These are phyloP conservation scores for Tolypocladium nubicola DNA, from an alignment of 2,329 filamentous ascomycete species.

Conservation along the genomic window DNA sequence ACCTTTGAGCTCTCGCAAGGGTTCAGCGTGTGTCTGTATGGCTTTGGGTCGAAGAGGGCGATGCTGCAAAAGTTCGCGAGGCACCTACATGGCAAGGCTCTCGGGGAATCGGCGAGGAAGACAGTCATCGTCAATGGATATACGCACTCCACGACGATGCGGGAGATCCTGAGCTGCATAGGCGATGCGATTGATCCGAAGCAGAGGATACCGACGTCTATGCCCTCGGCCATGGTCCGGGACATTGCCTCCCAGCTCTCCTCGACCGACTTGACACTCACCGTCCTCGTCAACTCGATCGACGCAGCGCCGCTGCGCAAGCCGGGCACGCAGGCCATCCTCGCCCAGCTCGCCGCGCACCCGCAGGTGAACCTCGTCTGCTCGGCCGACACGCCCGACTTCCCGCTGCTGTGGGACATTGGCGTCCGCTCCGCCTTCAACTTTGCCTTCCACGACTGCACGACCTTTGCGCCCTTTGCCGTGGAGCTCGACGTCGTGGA, in stretches of 20 bases:
- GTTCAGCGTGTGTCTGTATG: slow-evolving; percentile 86
- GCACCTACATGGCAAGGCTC: slow-evolving; percentile 39
- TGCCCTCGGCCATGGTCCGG: slow-evolving; percentile 59
- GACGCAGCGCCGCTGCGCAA: slow-evolving; percentile 71
- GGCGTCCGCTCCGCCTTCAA: slow-evolving; percentile 72
- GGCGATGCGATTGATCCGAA: slow-evolving; percentile 48
- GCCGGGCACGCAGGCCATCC: slow-evolving; percentile 54
- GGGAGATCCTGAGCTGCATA: slow-evolving; percentile 61
- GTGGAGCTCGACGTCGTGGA: slow-evolving; percentile 77
- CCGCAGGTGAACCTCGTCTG: slow-evolving; percentile 62
- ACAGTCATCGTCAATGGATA: slow-evolving; percentile 89
- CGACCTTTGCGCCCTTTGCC: slow-evolving; percentile 69
- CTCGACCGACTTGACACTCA: slow-evolving; percentile 35
- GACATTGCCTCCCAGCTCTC: slow-evolving; percentile 52
- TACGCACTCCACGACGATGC: slow-evolving; percentile 50
- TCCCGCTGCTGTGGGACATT: slow-evolving; percentile 82
- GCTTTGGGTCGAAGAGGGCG: slow-evolving; percentile 78
- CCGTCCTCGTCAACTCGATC: slow-evolving; percentile 74
- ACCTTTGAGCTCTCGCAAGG: slow-evolving; percentile 76
- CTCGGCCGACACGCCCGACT: slow-evolving; percentile 81
- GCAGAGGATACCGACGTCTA: slow-evolving; percentile 43
- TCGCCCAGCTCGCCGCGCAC: slow-evolving; percentile 68
- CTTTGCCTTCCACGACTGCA: slow-evolving; percentile 88
- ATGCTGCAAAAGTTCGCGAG: slow-evolving; percentile 68
- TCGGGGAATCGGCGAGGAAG: slow-evolving; percentile 21